phyloP scores from a whole-genome alignment of 2,329 filamentous ascomycete genomes.

The Pseudogymnoascus sp. region DNA sequence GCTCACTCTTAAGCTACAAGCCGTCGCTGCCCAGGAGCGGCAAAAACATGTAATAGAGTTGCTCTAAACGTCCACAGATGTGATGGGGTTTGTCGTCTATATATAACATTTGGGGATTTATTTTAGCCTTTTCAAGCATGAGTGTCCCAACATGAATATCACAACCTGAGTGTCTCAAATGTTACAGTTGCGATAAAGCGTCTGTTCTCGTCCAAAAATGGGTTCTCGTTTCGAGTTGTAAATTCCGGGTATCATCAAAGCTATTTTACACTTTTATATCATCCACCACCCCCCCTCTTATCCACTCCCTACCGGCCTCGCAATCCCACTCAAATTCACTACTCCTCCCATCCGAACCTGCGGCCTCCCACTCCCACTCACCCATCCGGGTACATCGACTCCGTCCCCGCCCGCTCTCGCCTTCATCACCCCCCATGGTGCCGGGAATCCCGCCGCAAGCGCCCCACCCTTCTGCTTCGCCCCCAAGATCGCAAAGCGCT shows the following conservation, averaged over 20 bases:
- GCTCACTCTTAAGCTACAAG: too few relatives aligned
- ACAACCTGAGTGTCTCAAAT: background rate
- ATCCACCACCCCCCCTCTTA: background rate
- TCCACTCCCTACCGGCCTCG: conserved; percentile 39
- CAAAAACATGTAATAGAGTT: too few relatives aligned
- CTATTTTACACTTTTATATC: background rate
- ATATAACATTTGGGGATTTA: background rate
- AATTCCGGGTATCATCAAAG: background rate
- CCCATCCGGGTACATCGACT: conserved; percentile 67
- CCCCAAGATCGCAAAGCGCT: conserved; percentile 75
- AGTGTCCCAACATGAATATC: too few relatives aligned
- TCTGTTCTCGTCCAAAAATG: background rate
- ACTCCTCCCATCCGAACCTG: conserved; percentile 41
- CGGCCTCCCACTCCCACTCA: conserved; percentile 33
- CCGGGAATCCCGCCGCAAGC: conserved; percentile 67
- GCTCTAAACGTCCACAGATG: too few relatives aligned
- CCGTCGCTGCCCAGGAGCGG: too few relatives aligned
- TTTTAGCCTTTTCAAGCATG: background rate
- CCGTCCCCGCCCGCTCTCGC: conserved; percentile 48
- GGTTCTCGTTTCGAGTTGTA: background rate
- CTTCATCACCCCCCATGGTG: conserved; percentile 61
- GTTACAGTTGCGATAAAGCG: background rate
- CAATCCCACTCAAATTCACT: conserved; percentile 47
- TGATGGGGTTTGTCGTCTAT: background rate
- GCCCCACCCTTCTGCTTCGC: conserved; percentile 59